Evolutionary conservation across 441 rosid genomes (phyloP).

Genomic region (Breynia disticha): DNA sequence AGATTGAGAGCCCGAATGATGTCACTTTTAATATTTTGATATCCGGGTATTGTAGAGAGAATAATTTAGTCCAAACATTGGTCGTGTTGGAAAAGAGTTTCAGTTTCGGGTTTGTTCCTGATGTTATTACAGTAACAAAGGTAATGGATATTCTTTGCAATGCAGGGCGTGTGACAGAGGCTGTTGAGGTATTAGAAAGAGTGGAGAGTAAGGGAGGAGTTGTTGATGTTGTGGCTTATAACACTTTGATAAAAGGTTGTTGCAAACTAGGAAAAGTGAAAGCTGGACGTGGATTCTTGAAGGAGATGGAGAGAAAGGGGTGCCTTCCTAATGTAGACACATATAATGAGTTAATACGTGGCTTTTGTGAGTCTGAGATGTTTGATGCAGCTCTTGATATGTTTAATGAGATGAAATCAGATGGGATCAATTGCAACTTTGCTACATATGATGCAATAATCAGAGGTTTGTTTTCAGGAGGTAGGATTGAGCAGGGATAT

Average conservation of each 20-base stretch:
- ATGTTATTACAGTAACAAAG: conserved; percentile 61
- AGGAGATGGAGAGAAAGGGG: conserved; percentile 78
- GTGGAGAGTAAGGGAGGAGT: conserved; percentile 53
- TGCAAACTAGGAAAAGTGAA: conserved; percentile 49
- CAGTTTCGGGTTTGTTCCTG: conserved; percentile 46
- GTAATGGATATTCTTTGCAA: conserved; percentile 56
- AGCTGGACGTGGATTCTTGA: conserved; percentile 43
- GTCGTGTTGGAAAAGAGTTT: conserved; percentile 74
- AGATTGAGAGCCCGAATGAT: conserved; percentile 54
- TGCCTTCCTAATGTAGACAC: conserved; percentile 67
- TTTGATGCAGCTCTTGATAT: conserved; percentile 55
- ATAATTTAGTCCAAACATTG: conserved; percentile 56
- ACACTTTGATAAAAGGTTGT: conserved; percentile 62
- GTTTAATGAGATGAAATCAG: conserved; percentile 70
- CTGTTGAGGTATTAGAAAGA: conserved; percentile 63
- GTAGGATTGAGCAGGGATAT: conserved; percentile 49
- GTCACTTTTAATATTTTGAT: conserved; percentile 73
- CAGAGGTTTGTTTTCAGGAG: conserved; percentile 43
- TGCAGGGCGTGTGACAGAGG: conserved; percentile 50
- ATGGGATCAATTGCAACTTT: conserved; percentile 60
- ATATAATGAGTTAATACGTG: conserved; percentile 52
- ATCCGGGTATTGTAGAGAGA: conserved; percentile 61
- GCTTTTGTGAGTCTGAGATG: conserved; percentile 48
- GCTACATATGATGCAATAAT: conserved; percentile 47
- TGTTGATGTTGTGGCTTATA: conserved; percentile 59